Percentiles rank a stretch among this genome's conserved stretches.
Evolutionary conservation across 768 basidiomycete genomes (phyloP).

Genomic region (Calocera cornea): DNA sequence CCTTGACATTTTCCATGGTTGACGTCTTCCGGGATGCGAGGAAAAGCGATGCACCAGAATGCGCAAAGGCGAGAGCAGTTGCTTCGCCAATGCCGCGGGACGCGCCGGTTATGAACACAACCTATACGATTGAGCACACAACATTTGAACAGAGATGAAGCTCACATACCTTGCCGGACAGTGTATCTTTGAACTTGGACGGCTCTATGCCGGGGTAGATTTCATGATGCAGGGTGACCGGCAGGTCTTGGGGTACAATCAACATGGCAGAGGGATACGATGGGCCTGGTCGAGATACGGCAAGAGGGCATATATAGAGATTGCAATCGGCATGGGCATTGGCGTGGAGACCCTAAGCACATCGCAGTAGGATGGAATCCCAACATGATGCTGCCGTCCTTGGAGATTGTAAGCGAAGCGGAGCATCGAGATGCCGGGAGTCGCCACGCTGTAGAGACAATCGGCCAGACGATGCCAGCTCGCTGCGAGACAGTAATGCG

Average conservation of each 20-base stretch:
- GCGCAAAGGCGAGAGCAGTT: background rate
- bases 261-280: background rate
- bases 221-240: background rate
- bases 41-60: background rate
- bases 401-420: no score
- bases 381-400: no score
- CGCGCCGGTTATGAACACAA: background rate
- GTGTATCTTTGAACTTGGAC: background rate
- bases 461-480: no score
- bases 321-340: no score
- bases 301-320: background rate
- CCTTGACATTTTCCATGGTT: background rate
- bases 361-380: no score
- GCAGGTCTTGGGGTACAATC: background rate
- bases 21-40: background rate
- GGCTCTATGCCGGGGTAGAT: background rate
- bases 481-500: no score
- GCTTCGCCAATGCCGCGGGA: background rate
- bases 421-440: no score
- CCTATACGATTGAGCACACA: background rate
- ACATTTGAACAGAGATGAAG: background rate
- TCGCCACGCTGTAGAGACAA: no score
- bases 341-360: no score
- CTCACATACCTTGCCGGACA: background rate
- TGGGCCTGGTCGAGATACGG: background rate